Evolutionary conservation across 2,329 filamentous ascomycete genomes (phyloP).

Genomic region (Venturiaceae sp.): DNA sequence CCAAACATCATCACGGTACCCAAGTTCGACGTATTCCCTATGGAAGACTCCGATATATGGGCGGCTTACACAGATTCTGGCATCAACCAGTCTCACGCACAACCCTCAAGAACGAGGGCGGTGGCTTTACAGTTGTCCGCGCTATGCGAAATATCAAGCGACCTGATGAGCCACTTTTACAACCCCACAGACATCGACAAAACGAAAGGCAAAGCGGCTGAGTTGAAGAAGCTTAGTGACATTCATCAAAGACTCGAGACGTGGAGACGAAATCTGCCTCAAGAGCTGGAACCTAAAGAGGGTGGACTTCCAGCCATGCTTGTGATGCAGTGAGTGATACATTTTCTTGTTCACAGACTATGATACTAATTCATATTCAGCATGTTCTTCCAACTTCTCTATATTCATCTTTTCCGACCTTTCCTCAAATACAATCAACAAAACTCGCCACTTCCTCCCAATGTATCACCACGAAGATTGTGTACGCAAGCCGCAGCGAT

Average conservation of each 20-base stretch:
- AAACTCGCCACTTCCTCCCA: slow-evolving; percentile 71
- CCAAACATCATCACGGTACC: slow-evolving; percentile 71
- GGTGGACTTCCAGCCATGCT: slow-evolving; percentile 78
- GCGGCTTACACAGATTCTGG: slow-evolving; percentile 81
- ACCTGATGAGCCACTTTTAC: slow-evolving; percentile 84
- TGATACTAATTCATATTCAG: slow-evolving; percentile 33
- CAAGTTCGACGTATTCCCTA: slow-evolving; percentile 83
- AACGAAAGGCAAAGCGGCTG: slow-evolving; percentile 62
- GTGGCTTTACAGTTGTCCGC: slow-evolving; percentile 72
- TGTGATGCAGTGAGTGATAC: slow-evolving; percentile 68
- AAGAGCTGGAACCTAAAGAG: slow-evolving; percentile 81
- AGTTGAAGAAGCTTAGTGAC: slow-evolving; percentile 87
- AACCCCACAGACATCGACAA: slow-evolving; percentile 60
- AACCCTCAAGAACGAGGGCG: slow-evolving; percentile 75
- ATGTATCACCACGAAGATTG: slow-evolving; percentile 82
- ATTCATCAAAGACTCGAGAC: slow-evolving; percentile 82
- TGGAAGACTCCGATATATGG: slow-evolving; percentile 81
- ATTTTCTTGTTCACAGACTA: not conserved
- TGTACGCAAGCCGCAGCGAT: slow-evolving; percentile 83
- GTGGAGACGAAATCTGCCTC: slow-evolving; percentile 77
- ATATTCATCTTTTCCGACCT: slow-evolving; percentile 90
- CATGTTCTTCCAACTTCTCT: slow-evolving; percentile 95
- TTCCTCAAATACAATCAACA: slow-evolving; percentile 83
- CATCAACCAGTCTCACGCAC: slow-evolving; percentile 59
- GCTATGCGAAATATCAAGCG: slow-evolving; percentile 88